Percentiles rank a stretch among this genome's conserved stretches.
Conservation (phyloP, 108 stramenopile species). For the Cyclotella choctawhatcheeana region DNA sequence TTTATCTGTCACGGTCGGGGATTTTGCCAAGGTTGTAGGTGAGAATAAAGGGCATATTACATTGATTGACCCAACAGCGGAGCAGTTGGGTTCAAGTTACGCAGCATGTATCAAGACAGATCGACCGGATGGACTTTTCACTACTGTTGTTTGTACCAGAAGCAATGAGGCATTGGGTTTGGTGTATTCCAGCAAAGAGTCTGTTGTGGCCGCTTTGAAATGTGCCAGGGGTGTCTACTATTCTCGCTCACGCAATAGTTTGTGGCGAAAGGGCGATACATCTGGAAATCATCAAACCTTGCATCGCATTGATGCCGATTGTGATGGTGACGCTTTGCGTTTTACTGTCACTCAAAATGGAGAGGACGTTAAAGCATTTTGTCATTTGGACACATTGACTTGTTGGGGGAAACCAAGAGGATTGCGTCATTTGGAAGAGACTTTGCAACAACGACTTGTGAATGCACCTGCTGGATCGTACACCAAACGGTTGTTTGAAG, state of each 20-base stretch:
- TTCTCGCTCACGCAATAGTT: conserved; percentile 82
- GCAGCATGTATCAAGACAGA: conserved; percentile 87
- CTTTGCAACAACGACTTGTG: conserved; percentile 71
- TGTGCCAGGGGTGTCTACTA: conserved; percentile 95
- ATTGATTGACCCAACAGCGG: conserved; percentile 74
- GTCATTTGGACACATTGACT: conserved; percentile 89
- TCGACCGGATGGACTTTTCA: conserved; percentile 87
- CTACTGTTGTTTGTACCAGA: conserved; percentile 95
- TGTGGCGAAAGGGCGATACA: conserved; percentile 96
- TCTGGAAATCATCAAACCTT: conserved; percentile 94
- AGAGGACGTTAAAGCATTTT: conserved; percentile 77
- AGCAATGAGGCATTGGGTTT: conserved; percentile 84
- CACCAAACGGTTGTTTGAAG: conserved; percentile 96
- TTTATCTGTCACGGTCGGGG: conserved; percentile 21
- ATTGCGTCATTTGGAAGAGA: conserved; percentile 85
- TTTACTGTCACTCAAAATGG: conserved; percentile 93
- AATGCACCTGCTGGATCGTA: conserved; percentile 94
- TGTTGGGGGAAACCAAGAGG: conserved; percentile 93
- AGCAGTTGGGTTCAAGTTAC: conserved; percentile 62
- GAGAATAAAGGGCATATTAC: conserved; percentile 62
- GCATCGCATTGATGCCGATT: conserved; percentile 89
- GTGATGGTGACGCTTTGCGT: conserved; percentile 95
- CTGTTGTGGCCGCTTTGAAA: conserved; percentile 81
- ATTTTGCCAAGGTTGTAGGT: conserved; percentile 52
- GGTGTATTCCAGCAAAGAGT: conserved; percentile 92